Evolutionary conservation across 1,284 basidiomycete genomes (phyloP).

Genomic region (Puccinia hordei): DNA sequence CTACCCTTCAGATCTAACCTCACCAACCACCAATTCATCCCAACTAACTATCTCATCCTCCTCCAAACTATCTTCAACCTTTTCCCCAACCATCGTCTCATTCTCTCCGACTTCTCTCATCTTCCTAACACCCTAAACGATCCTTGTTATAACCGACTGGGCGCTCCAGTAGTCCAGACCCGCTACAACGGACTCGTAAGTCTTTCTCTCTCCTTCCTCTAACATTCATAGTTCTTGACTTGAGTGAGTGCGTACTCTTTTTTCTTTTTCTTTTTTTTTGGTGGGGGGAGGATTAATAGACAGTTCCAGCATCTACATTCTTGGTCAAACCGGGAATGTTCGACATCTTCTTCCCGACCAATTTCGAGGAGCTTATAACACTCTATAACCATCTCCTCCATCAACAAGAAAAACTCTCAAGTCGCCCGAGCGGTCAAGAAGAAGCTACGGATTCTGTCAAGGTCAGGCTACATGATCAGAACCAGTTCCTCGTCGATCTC

Average conservation of each 20-base stretch:
- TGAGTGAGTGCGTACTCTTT: background rate
- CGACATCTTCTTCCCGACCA: slow-evolving; percentile 98
- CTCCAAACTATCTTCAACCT: slow-evolving; percentile 76
- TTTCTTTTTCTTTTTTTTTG: background rate
- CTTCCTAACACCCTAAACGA: slow-evolving; percentile 85
- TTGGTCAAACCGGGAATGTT: slow-evolving; percentile 94
- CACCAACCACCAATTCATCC: slow-evolving; percentile 84
- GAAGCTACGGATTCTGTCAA: too few relatives aligned
- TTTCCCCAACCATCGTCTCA: slow-evolving; percentile 86
- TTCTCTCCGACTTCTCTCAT: slow-evolving; percentile 87
- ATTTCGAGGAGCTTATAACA: slow-evolving; percentile 71
- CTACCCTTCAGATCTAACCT: slow-evolving; percentile 91
- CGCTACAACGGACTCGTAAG: slow-evolving; percentile 75
- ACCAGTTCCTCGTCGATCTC: background rate
- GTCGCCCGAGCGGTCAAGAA: background rate
- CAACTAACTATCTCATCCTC: slow-evolving; percentile 85
- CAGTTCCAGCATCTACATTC: slow-evolving; percentile 81
- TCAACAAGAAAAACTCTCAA: slow-evolving; percentile 70
- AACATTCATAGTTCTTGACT: background rate
- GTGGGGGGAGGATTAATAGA: slow-evolving; percentile 50
- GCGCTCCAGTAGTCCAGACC: slow-evolving; percentile 95
- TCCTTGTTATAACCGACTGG: slow-evolving; percentile 59
- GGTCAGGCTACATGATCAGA: slow-evolving; percentile 55
- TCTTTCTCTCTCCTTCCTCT: background rate
- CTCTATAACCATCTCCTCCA: slow-evolving; percentile 53